Base-by-base conservation (phyloP, 805 yeast species). In the Candida jianshihensis region DNA sequence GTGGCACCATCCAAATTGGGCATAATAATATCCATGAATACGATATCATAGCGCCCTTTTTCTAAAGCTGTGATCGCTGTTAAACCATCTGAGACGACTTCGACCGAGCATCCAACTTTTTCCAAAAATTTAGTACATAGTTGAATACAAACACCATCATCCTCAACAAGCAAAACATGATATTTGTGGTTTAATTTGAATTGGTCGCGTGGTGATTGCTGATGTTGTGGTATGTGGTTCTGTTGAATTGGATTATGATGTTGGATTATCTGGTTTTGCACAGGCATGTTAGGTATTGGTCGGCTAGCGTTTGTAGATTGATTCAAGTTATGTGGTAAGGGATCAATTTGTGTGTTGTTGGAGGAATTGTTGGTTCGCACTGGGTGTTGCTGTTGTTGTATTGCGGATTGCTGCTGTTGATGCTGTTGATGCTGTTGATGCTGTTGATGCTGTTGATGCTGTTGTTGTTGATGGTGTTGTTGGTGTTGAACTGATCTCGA, bases 31-130 rank as follows among this genome's bases (percentile, higher is more conserved):
- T 84, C 95, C 95, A 84, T 84, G 30, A 84, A 57, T 1, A 84
- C 90, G 40, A 84, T 62, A 58, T 82, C 95, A 51, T 78, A 84
- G 47, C 79, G 73, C 25, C 75, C 73, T 34, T 75, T 74, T 53
- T 81, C 89, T 21, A 83, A 73, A 0, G 78, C 81, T 24, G 78
- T 72, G 30, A 92, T 87, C 3, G 96, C 96, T 25, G 85, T 79
- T 10, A 90, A 61, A 0, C 98, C 99, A 61, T 90, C 97, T 5
- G 87, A 81, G 0, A 86, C 97, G 15, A 88, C 86, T 32, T 92
- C 90, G 5, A 90, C 96, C 12, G 87, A 78, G 57, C 96, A 89
- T 0, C 97, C 97, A 56, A 84, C 87, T 51, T 86, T 84, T 53
- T 76, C 74, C 39, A 92, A 59, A 52, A 92, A 86, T 55, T 85